Conservation (phyloP, 305 asterid genomes). For the Fraxinus platypoda region DNA sequence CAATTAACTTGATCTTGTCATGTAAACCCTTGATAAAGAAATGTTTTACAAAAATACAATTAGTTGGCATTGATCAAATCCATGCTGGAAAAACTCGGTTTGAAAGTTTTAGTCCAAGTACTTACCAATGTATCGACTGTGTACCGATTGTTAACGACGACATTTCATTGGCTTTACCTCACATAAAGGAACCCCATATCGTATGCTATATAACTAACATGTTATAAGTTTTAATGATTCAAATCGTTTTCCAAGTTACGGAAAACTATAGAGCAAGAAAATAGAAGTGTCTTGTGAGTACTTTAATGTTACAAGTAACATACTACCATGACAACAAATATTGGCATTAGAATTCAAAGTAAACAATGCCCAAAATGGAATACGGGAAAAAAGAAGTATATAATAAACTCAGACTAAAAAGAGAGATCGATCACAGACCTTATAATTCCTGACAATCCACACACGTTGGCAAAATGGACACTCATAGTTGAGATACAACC, state of each 20-base stretch:
- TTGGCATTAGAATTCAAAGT: neutral
- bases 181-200: neutral
- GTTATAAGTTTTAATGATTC: neutral
- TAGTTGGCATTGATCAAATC: neutral
- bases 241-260: neutral
- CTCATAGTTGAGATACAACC: slow-evolving; percentile 48
- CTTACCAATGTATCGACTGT: neutral
- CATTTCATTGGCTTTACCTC: neutral
- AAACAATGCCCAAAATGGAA: neutral
- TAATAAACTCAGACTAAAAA: neutral
- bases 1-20: slow-evolving; percentile 32
- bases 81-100: neutral
- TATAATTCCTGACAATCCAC: slow-evolving; percentile 45
- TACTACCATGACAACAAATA: neutral
- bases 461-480: slow-evolving; percentile 57
- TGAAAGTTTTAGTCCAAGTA: neutral
- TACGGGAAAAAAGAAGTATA: neutral
- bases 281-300: neutral
- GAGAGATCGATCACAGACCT: slow-evolving; percentile 16
- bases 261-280: neutral
- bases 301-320: neutral
- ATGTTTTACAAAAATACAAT: neutral
- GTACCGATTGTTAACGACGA: neutral
- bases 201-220: neutral
- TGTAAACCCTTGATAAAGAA: slow-evolving; percentile 29